These are phyloP conservation scores for Phaeotremella skinneri DNA, from an alignment of 768 basidiomycete species.

Conservation along the genomic window DNA sequence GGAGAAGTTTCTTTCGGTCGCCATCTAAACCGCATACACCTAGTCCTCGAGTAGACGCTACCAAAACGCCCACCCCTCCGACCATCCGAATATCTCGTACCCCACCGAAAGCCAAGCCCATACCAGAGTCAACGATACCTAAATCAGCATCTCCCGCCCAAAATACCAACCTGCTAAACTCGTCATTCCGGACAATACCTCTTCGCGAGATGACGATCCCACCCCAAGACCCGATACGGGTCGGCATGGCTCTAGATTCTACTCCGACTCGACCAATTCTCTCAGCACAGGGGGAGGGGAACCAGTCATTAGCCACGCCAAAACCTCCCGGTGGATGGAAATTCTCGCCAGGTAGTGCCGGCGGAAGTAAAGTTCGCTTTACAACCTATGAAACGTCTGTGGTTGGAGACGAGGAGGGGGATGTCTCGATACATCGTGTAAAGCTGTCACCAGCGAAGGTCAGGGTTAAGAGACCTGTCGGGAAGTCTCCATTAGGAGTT, in stretches of 20 bases:
- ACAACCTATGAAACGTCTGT: slow-evolving; percentile 16
- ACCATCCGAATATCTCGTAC: neutral
- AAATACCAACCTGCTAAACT: neutral
- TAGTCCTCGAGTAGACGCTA: slow-evolving; percentile 3
- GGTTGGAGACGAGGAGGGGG: slow-evolving; percentile 16
- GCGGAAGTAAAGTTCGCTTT: slow-evolving; percentile 24
- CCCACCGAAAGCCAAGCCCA: neutral
- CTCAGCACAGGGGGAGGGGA: neutral
- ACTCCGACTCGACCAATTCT: slow-evolving; percentile 1
- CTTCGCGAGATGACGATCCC: slow-evolving; percentile 12
- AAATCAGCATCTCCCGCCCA: neutral
- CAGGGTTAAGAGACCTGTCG: neutral
- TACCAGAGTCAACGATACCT: neutral
- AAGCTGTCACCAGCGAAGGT: slow-evolving; percentile 19
- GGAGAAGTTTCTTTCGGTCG: slow-evolving; percentile 31
- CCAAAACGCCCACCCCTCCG: neutral
- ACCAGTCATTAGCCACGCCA: slow-evolving; percentile 11
- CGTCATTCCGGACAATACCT: slow-evolving; percentile 9
- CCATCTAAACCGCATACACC: slow-evolving; percentile 16
- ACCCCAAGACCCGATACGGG: slow-evolving; percentile 21
- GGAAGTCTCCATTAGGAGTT: neutral
- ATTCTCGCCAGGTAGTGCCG: neutral
- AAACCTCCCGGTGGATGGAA: slow-evolving; percentile 28
- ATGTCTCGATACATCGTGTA: slow-evolving; percentile 28
- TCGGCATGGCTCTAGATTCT: slow-evolving; percentile 17